These are phyloP conservation scores for Thraustochytrium sp. DNA, from an alignment of 352 stramenopile genomes.

Conservation along the genomic window DNA sequence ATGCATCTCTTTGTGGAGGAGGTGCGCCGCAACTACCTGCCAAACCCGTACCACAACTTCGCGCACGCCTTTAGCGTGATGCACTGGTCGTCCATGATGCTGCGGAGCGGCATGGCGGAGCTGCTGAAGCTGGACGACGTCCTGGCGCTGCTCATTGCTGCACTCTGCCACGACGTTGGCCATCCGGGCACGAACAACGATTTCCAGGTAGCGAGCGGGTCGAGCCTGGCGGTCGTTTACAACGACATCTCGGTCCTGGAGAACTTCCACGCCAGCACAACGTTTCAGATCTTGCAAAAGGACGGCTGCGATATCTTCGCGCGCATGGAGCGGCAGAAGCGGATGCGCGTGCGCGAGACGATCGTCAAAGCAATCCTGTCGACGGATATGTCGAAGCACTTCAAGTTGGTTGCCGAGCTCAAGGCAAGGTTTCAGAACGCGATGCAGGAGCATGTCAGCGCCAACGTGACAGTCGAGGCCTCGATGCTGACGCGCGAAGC, in stretches of 20 bases:
- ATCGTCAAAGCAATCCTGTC: slow-evolving; percentile 53
- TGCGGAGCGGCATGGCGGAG: neutral
- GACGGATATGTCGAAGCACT: slow-evolving; percentile 54
- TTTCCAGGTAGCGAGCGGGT: slow-evolving; percentile 70
- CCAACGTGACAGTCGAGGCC: neutral
- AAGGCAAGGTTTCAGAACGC: neutral
- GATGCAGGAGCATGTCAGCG: neutral
- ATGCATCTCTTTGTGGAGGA: neutral
- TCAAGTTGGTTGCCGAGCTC: neutral
- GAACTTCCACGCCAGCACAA: slow-evolving; percentile 72
- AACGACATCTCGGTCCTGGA: slow-evolving; percentile 78
- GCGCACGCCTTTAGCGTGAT: slow-evolving; percentile 36
- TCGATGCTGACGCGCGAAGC: neutral
- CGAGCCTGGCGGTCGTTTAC: slow-evolving; percentile 69
- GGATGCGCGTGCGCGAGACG: slow-evolving; percentile 39
- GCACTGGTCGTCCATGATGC: slow-evolving; percentile 30
- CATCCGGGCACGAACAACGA: slow-evolving; percentile 77
- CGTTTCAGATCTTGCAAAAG: slow-evolving; percentile 34
- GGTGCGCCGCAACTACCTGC: slow-evolving; percentile 1
- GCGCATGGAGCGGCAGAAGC: neutral
- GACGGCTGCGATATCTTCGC: neutral
- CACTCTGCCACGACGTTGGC: slow-evolving; percentile 76
- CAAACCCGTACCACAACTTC: slow-evolving; percentile 41
- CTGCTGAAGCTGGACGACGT: slow-evolving; percentile 1
- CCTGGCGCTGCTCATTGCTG: slow-evolving; percentile 64